Conservation (phyloP, 192 early-diverging fungal genomes). For the Coemansia sp. region DNA sequence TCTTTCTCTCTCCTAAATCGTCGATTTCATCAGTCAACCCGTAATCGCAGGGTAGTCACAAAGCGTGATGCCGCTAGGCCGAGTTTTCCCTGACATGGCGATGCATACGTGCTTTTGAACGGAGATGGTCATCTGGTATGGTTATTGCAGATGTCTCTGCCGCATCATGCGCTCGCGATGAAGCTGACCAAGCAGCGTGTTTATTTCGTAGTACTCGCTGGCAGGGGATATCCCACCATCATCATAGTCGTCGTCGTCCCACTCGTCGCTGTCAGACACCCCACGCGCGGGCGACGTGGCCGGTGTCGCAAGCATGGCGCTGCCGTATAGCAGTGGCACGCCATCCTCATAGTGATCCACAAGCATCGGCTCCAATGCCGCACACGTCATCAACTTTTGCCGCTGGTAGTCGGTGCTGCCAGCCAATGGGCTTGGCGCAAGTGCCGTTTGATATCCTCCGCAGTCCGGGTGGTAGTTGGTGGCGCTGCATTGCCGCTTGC, state of each 20-base stretch:
- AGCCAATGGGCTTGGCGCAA: not conserved
- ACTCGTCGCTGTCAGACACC: conserved; percentile 7
- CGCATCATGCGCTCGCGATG: conserved; percentile 42
- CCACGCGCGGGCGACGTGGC: conserved; percentile 23
- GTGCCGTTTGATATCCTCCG: not conserved
- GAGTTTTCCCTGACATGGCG: not conserved
- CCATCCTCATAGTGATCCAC: not conserved
- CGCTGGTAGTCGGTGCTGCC: not conserved
- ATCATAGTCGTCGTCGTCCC: conserved; percentile 9
- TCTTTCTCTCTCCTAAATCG: no score
- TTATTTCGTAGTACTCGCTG: conserved; percentile 49
- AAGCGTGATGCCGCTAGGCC: no score
- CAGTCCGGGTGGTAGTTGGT: not conserved
- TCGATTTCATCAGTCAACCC: no score
- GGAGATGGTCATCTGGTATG: not conserved
- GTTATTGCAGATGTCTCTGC: conserved; percentile 9
- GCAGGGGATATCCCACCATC: conserved; percentile 18
- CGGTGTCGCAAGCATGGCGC: conserved; percentile 18
- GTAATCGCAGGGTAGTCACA: no score
- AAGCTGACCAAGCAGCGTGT: conserved; percentile 41
- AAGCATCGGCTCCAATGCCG: conserved; percentile 1
- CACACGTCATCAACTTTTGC: conserved; percentile 3
- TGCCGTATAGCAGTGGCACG: not conserved
- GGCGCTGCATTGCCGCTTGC: not conserved
- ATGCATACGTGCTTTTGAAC: no score